Conservation (phyloP, 495 filamentous ascomycete species). For the Penicillium simplicissimum region DNA sequence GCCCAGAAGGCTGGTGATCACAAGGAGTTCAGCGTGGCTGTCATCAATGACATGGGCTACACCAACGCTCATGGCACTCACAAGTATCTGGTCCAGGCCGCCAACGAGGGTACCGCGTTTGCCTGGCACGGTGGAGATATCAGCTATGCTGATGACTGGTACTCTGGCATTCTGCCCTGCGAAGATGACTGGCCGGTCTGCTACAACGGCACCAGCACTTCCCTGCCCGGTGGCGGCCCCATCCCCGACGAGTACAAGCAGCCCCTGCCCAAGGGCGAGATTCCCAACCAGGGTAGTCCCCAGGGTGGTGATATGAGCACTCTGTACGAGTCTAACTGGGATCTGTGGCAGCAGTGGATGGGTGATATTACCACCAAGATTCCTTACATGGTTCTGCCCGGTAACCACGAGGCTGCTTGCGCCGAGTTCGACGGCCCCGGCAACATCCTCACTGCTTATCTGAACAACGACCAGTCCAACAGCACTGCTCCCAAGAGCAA, state of each 20-base stretch:
- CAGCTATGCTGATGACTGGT: conserved; percentile 53
- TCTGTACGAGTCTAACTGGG: conserved; percentile 52
- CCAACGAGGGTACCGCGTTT: conserved; percentile 43
- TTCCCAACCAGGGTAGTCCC: conserved; percentile 49
- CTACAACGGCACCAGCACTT: conserved; percentile 50
- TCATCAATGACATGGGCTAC: conserved; percentile 53
- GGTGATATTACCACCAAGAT: conserved; percentile 39
- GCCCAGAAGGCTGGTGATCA: conserved; percentile 41
- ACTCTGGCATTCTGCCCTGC: conserved; percentile 52
- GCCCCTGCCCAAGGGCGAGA: conserved; percentile 49
- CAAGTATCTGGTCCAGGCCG: conserved; percentile 40
- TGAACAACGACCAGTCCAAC: conserved; percentile 39
- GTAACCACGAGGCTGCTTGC: conserved; percentile 52
- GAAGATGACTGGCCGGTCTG: conserved; percentile 51
- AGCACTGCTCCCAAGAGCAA: conserved; percentile 26
- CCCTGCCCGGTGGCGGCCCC: conserved; percentile 34
- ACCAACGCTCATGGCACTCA: conserved; percentile 50
- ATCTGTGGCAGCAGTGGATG: conserved; percentile 52
- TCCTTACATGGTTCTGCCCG: conserved; percentile 51
- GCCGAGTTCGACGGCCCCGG: conserved; percentile 52
- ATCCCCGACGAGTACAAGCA: conserved; percentile 39
- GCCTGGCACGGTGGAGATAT: conserved; percentile 55
- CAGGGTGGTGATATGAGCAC: conserved; percentile 52
- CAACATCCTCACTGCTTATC: conserved; percentile 49
- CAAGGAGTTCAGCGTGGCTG: conserved; percentile 35